Conservation (phyloP, 2,329 filamentous ascomycete species). For the Pyrenophora tritici-repentis region DNA sequence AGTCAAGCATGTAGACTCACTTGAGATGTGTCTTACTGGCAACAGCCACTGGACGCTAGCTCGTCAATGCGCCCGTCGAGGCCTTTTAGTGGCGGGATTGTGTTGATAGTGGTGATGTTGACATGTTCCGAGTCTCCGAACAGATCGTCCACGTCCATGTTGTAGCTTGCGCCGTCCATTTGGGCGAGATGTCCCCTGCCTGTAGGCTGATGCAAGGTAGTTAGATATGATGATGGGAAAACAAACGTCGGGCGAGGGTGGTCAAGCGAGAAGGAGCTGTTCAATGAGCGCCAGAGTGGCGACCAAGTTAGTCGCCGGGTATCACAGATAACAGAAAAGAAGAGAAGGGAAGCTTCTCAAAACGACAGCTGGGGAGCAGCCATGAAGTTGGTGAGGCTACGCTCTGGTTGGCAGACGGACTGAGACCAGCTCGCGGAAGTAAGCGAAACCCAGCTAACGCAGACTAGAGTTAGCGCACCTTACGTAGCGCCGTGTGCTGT, state of each 20-base stretch:
- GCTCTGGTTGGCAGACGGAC: constrained; percentile 11
- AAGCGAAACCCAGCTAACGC: constrained; percentile 11
- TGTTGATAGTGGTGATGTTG: constrained; percentile 60
- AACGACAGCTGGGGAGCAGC: neutral
- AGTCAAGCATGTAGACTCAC: neutral
- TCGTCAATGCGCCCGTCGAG: constrained; percentile 77
- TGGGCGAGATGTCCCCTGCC: constrained; percentile 46
- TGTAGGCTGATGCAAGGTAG: neutral
- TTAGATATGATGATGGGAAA: constrained; percentile 1
- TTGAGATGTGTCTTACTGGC: constrained; percentile 68
- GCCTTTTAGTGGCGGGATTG: constrained; percentile 64
- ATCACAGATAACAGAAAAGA: constrained; percentile 23
- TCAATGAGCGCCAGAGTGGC: neutral
- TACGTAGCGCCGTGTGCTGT: constrained; percentile 22
- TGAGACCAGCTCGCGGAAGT: constrained; percentile 11
- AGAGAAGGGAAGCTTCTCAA: neutral
- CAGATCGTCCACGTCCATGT: constrained; percentile 52
- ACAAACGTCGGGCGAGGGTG: neutral
- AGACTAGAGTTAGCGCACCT: constrained; percentile 19
- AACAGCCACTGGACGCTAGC: constrained; percentile 74
- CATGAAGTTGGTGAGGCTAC: constrained; percentile 13
- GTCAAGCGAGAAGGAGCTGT: constrained; percentile 1
- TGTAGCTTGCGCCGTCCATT: constrained; percentile 53
- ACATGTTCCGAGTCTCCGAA: constrained; percentile 61
- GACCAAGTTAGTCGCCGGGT: constrained; percentile 20